These are phyloP conservation scores for Testicularia cyperi DNA, from an alignment of 1,284 basidiomycete species.

Conservation along the genomic window DNA sequence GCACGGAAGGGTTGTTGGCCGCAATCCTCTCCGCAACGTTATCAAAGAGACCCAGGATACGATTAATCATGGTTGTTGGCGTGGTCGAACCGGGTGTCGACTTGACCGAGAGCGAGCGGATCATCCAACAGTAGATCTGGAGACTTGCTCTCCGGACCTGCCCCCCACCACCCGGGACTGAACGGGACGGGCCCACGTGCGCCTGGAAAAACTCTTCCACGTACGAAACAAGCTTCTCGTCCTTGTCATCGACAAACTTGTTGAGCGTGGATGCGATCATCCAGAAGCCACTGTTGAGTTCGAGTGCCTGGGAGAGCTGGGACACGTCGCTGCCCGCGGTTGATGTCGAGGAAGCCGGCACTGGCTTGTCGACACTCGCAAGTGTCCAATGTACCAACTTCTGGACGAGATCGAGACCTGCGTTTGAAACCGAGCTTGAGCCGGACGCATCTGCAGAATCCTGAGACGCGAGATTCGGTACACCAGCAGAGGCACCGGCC, in stretches of 20 bases:
- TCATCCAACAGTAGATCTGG: conserved; percentile 48
- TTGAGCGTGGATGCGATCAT: conserved; percentile 24
- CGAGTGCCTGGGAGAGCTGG: conserved; percentile 9
- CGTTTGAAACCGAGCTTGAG: too few relatives aligned
- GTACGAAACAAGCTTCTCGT: conserved; percentile 8
- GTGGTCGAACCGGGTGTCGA: conserved; percentile 24
- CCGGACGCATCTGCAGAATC: too few relatives aligned
- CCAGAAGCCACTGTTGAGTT: conserved; percentile 23
- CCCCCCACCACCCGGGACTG: background rate
- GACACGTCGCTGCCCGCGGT: too few relatives aligned
- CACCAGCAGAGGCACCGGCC: conserved; percentile 9
- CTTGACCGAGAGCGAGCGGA: conserved; percentile 42
- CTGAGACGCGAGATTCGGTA: background rate
- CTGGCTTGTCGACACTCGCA: background rate
- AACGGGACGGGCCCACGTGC: conserved; percentile 1
- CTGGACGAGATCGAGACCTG: conserved; percentile 3
- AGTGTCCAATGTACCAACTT: conserved; percentile 28
- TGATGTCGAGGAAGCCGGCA: too few relatives aligned
- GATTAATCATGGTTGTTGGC: conserved; percentile 43
- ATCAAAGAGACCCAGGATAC: conserved; percentile 39
- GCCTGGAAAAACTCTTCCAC: conserved; percentile 39
- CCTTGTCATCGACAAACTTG: conserved; percentile 42
- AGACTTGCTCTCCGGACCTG: conserved; percentile 10
- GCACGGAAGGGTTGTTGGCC: too few relatives aligned
- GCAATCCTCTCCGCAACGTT: conserved; percentile 4